These are phyloP conservation scores for Exserohilum turcica DNA, from an alignment of 2,329 filamentous ascomycete genomes.

Conservation along the genomic window DNA sequence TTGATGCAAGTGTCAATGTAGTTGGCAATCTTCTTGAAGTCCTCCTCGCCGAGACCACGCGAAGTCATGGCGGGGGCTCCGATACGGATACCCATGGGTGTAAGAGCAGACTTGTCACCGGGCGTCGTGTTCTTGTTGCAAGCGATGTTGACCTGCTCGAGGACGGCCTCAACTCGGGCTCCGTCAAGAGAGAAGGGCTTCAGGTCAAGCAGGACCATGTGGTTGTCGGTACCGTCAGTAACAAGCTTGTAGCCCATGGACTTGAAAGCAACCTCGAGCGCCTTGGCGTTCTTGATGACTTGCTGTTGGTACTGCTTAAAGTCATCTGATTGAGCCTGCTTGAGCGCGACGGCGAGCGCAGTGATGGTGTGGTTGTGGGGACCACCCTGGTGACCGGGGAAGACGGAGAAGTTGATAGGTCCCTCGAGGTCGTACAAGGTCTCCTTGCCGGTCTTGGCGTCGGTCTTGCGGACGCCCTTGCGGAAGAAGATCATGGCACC, in stretches of 20 bases:
- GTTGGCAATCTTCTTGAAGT: slow-evolving; percentile 78
- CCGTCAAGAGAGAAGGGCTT: slow-evolving; percentile 87
- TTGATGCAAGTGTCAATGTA: slow-evolving; percentile 92
- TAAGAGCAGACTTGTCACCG: slow-evolving; percentile 90
- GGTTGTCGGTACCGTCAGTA: slow-evolving; percentile 93
- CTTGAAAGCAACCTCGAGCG: slow-evolving; percentile 73
- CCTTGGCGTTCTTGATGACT: slow-evolving; percentile 91
- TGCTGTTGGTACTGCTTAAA: slow-evolving; percentile 94
- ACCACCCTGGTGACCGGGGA: slow-evolving; percentile 97
- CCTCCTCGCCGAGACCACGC: slow-evolving; percentile 84
- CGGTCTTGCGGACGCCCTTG: slow-evolving; percentile 81
- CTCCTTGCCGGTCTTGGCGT: slow-evolving; percentile 84
- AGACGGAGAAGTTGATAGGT: slow-evolving; percentile 98
- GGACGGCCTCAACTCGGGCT: slow-evolving; percentile 90
- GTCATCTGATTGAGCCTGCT: slow-evolving; percentile 87
- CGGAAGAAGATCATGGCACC: slow-evolving; percentile 99
- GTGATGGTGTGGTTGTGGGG: slow-evolving; percentile 99
- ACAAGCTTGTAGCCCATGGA: slow-evolving; percentile 88
- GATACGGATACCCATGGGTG: slow-evolving; percentile 90
- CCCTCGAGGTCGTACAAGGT: slow-evolving; percentile 89
- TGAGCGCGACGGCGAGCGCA: slow-evolving; percentile 89
- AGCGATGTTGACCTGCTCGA: slow-evolving; percentile 98
- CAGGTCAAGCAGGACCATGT: slow-evolving; percentile 95
- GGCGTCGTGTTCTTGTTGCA: slow-evolving; percentile 99
- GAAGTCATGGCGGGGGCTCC: slow-evolving; percentile 98